Conservation (phyloP, 2,329 filamentous ascomycete genomes). For the Xylariaceae sp. region DNA sequence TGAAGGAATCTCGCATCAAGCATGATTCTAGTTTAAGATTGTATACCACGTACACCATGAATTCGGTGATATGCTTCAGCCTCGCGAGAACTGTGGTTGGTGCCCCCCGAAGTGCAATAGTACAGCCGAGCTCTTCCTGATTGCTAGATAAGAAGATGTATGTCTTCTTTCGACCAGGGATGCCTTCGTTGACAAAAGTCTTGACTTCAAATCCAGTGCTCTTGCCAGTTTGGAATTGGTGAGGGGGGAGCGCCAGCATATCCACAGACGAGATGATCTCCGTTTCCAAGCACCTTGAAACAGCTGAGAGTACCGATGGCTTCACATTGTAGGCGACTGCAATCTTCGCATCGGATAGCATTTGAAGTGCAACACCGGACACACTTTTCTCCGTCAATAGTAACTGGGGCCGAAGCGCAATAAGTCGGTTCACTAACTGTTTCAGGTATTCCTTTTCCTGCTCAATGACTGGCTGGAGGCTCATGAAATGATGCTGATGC, state of each 20-base stretch:
- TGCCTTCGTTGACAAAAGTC: conserved; percentile 80
- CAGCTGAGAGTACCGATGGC: conserved; percentile 88
- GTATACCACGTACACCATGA: conserved; percentile 99
- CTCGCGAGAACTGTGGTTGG: conserved; percentile 66
- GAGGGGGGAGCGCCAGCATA: conserved; percentile 69
- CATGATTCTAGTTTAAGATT: conserved; percentile 95
- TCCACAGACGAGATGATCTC: conserved; percentile 93
- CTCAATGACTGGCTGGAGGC: conserved; percentile 89
- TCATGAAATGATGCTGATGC: conserved; percentile 95
- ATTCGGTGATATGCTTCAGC: conserved; percentile 92
- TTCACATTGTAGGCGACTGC: conserved; percentile 97
- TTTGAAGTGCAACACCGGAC: conserved; percentile 83
- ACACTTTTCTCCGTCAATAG: conserved; percentile 91
- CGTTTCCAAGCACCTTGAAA: conserved; percentile 86
- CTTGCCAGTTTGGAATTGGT: conserved; percentile 69
- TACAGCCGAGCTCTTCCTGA: conserved; percentile 85
- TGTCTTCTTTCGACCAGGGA: conserved; percentile 76
- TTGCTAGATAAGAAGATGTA: conserved; percentile 95
- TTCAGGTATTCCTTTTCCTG: conserved; percentile 92
- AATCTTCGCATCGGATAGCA: conserved; percentile 83
- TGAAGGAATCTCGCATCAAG: conserved; percentile 87
- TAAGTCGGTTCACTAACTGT: conserved; percentile 88
- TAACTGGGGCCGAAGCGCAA: conserved; percentile 77
- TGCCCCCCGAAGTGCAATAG: conserved; percentile 83
- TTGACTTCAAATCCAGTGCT: conserved; percentile 91